Percentiles rank a stretch among this genome's conserved stretches.
Evolutionary conservation across 495 filamentous ascomycete species (phyloP).

Genomic region (Trichocladium antarcticum): DNA sequence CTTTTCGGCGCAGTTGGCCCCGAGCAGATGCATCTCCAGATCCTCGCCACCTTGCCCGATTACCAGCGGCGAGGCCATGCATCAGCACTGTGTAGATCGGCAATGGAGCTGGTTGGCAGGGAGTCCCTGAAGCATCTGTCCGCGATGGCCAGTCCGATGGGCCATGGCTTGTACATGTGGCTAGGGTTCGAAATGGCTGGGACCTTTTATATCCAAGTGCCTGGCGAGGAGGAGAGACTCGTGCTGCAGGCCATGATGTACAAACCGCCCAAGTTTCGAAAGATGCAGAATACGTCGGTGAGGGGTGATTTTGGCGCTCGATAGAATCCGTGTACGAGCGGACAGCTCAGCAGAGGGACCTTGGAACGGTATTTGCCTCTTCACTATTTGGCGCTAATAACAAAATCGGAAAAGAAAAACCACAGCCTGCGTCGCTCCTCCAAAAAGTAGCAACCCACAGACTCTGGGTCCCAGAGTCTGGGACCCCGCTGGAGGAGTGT

Average conservation of each 20-base stretch:
- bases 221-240: slow-evolving; percentile 24
- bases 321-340: no score
- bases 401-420: no score
- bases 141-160: slow-evolving; percentile 33
- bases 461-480: no score
- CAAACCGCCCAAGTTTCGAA: background rate
- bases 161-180: slow-evolving; percentile 23
- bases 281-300: background rate
- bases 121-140: slow-evolving; percentile 19
- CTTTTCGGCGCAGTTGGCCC: slow-evolving; percentile 21
- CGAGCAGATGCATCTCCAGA: slow-evolving; percentile 28
- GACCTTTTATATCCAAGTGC: slow-evolving; percentile 22
- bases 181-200: slow-evolving; percentile 19
- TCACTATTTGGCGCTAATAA: no score
- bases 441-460: no score
- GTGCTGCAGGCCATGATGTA: slow-evolving; percentile 32
- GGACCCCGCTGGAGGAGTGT: no score
- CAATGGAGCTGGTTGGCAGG: slow-evolving; percentile 18
- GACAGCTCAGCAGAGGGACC: no score
- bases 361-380: no score
- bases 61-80: slow-evolving; percentile 27
- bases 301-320: background rate
- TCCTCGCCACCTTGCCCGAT: slow-evolving; percentile 25
- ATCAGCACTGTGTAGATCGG: slow-evolving; percentile 26
- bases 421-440: no score